Percentiles rank a stretch among this genome's conserved stretches.
These are phyloP conservation scores for Kazachstania taianensis DNA, from an alignment of 805 yeast genomes.

Conservation along the genomic window DNA sequence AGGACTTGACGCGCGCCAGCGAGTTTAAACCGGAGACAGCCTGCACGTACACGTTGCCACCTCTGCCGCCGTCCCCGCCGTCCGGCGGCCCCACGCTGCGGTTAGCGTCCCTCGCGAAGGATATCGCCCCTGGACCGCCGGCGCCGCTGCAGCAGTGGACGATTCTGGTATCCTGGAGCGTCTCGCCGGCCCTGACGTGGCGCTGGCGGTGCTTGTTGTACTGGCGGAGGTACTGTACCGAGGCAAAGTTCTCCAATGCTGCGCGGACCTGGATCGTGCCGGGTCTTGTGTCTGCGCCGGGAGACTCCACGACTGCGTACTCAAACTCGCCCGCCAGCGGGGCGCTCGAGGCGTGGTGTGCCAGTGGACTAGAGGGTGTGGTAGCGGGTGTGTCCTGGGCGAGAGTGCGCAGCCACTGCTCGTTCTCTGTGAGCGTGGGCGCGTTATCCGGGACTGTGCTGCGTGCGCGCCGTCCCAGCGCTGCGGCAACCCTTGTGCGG, in stretches of 20 bases:
- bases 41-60: constrained; percentile 78
- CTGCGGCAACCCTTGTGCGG: too few species aligned
- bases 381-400: background rate
- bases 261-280: constrained; percentile 16
- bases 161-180: constrained; percentile 54
- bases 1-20: constrained; percentile 55
- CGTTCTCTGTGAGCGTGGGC: constrained; percentile 35
- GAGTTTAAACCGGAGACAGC: constrained; percentile 67
- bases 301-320: constrained; percentile 13
- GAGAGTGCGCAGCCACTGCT: constrained; percentile 32
- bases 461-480: too few species aligned
- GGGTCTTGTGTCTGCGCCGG: constrained; percentile 17
- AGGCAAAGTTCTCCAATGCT: constrained; percentile 21
- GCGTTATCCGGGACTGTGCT: constrained; percentile 31
- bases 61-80: constrained; percentile 98
- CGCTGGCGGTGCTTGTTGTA: constrained; percentile 36
- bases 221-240: constrained; percentile 24
- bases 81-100: constrained; percentile 87
- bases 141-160: constrained; percentile 62
- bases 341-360: too few species aligned
- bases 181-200: constrained; percentile 13
- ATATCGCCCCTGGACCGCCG: constrained; percentile 84
- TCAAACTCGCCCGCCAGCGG: too few species aligned
- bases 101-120: constrained; percentile 82
- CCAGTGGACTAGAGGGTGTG: constrained; percentile 5